These are phyloP conservation scores for Naegleria gruberi DNA, from an alignment of 208 protist genomes.

Conservation along the genomic window DNA sequence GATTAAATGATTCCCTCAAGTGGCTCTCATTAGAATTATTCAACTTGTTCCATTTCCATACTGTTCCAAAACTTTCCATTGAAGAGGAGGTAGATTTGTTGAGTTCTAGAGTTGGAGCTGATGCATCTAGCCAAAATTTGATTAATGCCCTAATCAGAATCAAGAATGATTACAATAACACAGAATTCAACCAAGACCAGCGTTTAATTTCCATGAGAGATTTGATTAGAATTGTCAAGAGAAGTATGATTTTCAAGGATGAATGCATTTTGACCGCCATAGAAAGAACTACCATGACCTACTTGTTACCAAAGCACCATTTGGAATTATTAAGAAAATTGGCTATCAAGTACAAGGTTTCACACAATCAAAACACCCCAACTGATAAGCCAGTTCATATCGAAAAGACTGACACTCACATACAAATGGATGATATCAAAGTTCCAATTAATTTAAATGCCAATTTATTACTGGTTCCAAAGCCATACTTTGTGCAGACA, in stretches of 20 bases:
- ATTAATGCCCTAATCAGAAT: not conserved
- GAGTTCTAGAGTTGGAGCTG: not conserved
- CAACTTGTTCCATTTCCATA: constrained; percentile 72
- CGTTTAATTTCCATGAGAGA: constrained; percentile 14
- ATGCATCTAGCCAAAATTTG: not conserved
- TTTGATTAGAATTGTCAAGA: constrained; percentile 4
- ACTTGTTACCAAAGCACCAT: not conserved
- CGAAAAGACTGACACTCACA: not conserved
- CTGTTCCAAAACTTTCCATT: constrained; percentile 46
- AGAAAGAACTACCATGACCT: constrained; percentile 15
- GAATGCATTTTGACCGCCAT: not conserved
- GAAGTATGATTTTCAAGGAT: not conserved
- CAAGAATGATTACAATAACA: not conserved
- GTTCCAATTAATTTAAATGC: constrained; percentile 26
- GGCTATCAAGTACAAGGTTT: not conserved
- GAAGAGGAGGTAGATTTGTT: not conserved
- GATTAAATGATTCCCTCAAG: not conserved
- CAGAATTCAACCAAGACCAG: not conserved
- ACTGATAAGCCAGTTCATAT: not conserved
- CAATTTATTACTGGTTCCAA: constrained; percentile 69
- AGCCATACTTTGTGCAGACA: constrained; percentile 73
- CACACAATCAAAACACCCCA: not conserved
- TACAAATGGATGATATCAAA: constrained; percentile 21
- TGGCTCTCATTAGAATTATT: not conserved
- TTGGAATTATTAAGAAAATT: not conserved